These are phyloP conservation scores for Crithidia fasciculata DNA, from an alignment of 208 protist genomes.

Conservation along the genomic window DNA sequence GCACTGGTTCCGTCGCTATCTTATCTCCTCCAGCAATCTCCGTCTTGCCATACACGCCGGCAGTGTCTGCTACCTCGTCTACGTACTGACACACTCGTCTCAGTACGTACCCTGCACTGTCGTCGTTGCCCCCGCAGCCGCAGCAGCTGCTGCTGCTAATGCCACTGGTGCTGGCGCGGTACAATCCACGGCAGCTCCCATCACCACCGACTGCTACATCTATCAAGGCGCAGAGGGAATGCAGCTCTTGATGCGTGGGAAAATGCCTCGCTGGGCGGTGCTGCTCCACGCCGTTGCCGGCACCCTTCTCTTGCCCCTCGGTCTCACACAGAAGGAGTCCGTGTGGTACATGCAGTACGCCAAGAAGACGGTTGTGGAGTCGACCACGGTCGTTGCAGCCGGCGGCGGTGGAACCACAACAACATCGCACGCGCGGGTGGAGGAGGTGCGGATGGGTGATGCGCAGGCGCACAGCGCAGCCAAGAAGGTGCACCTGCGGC, in stretches of 20 bases:
- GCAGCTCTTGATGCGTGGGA: conserved; percentile 35
- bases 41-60: conserved; percentile 29
- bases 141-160: no score
- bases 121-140: neutral
- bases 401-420: neutral
- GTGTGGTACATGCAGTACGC: conserved; percentile 29
- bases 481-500: conserved; percentile 8
- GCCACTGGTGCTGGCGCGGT: no score
- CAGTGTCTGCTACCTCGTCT: conserved; percentile 20
- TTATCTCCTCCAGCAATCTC: conserved; percentile 30
- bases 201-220: conserved; percentile 23
- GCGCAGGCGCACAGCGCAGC: neutral
- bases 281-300: conserved; percentile 23
- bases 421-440: neutral
- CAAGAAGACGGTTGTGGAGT: neutral
- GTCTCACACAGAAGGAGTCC: conserved; percentile 34
- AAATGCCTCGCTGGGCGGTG: conserved; percentile 23
- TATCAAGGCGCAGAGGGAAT: conserved; percentile 37
- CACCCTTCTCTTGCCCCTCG: conserved; percentile 30
- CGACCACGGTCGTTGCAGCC: neutral
- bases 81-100: conserved; percentile 24
- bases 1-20: conserved; percentile 19
- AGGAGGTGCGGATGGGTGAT: conserved; percentile 1
- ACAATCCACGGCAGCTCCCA: no score
- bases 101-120: conserved; percentile 26